A percentile compares a stretch with the other conserved stretches of the same genome.
Conservation (phyloP, 2,329 filamentous ascomycete genomes). For the Microcyclosporella mali region DNA sequence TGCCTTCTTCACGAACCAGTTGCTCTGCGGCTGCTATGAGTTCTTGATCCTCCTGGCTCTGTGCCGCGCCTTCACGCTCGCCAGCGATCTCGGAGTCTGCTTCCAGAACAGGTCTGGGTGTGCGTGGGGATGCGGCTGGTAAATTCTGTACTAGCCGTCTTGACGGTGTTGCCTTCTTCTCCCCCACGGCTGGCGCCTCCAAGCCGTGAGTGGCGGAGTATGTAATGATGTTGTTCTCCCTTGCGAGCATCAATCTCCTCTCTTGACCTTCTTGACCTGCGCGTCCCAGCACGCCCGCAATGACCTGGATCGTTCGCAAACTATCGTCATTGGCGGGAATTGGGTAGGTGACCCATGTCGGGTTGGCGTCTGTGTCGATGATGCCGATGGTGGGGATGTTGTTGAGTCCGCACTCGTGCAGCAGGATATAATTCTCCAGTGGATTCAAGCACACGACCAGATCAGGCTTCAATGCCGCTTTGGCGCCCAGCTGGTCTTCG, state of each 20-base stretch:
- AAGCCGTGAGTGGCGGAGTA: constrained; percentile 42
- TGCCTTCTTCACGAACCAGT: too few relatives aligned
- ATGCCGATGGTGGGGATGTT: constrained; percentile 91
- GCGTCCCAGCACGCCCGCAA: constrained; percentile 76
- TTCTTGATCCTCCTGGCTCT: constrained; percentile 8
- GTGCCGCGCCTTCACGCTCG: too few relatives aligned
- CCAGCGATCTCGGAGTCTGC: too few relatives aligned
- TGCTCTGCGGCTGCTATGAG: neutral
- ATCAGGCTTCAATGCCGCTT: constrained; percentile 71
- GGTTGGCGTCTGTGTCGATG: constrained; percentile 88
- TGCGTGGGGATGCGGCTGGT: too few relatives aligned
- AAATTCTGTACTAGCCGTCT: constrained; percentile 4
- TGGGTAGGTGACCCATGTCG: constrained; percentile 90
- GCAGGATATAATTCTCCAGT: constrained; percentile 78
- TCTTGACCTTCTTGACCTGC: constrained; percentile 73
- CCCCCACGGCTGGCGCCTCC: constrained; percentile 15
- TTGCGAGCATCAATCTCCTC: constrained; percentile 58
- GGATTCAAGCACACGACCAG: constrained; percentile 90
- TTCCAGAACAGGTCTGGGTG: too few relatives aligned
- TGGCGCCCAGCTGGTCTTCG: constrained; percentile 56
- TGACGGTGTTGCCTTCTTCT: neutral
- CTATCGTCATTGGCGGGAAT: constrained; percentile 98
- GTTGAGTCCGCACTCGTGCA: constrained; percentile 84
- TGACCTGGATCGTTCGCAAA: constrained; percentile 71
- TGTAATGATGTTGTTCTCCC: constrained; percentile 52